Percentiles rank a stretch among this genome's conserved stretches.
Conservation (phyloP, 2,329 filamentous ascomycete genomes). For the Hymenoscyphus repandus region DNA sequence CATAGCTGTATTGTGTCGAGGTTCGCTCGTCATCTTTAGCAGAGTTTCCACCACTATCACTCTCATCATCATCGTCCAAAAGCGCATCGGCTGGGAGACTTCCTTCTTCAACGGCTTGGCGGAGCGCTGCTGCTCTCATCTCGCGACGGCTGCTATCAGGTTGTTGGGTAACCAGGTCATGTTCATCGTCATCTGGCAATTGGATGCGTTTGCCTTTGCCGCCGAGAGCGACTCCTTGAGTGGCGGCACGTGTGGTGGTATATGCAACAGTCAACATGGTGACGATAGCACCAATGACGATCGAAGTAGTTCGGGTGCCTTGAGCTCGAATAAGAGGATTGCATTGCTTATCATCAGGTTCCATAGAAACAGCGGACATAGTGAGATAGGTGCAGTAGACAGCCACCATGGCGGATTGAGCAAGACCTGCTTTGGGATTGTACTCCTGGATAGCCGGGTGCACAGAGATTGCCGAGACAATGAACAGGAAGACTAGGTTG, state of each 20-base stretch:
- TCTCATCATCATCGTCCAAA: slow-evolving; percentile 59
- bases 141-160: slow-evolving; percentile 66
- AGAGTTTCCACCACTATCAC: slow-evolving; percentile 47
- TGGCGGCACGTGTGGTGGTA: slow-evolving; percentile 93
- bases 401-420: slow-evolving; percentile 96
- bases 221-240: slow-evolving; percentile 75
- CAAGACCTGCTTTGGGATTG: slow-evolving; percentile 89
- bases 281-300: slow-evolving; percentile 88
- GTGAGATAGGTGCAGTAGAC: slow-evolving; percentile 98
- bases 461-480: slow-evolving; percentile 78
- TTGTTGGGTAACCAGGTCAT: slow-evolving; percentile 83
- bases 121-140: slow-evolving; percentile 88
- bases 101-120: slow-evolving; percentile 86
- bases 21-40: slow-evolving; percentile 82
- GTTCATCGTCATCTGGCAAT: slow-evolving; percentile 69
- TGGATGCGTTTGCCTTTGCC: slow-evolving; percentile 55
- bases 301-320: slow-evolving; percentile 82
- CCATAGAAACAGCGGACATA: slow-evolving; percentile 97
- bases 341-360: slow-evolving; percentile 89
- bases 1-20: slow-evolving; percentile 92
- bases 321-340: slow-evolving; percentile 85
- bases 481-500: slow-evolving; percentile 79
- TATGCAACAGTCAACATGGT: slow-evolving; percentile 97
- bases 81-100: slow-evolving; percentile 87
- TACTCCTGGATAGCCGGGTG: slow-evolving; percentile 86